Conservation (phyloP, 768 basidiomycete species). For the Cystobasidium tubakii region DNA sequence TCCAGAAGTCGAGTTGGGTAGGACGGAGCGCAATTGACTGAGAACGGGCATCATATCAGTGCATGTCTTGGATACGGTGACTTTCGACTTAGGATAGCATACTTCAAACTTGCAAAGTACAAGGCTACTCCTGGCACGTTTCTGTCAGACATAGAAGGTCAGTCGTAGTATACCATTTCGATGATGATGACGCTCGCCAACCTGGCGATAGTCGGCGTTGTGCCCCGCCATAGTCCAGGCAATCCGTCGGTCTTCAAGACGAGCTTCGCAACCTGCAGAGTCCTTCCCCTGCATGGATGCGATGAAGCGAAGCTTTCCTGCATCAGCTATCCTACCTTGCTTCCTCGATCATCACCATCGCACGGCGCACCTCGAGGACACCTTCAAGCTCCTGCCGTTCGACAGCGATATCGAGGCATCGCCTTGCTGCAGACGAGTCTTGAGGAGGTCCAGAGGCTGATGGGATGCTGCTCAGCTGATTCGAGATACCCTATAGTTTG, state of each 20-base stretch:
- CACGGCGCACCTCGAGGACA: not conserved
- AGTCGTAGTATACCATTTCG: no score
- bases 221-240: slow-evolving; percentile 24
- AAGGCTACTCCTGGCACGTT: slow-evolving; percentile 32
- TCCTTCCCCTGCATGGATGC: slow-evolving; percentile 1
- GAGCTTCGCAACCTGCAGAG: not conserved
- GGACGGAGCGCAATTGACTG: slow-evolving; percentile 24
- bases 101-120: slow-evolving; percentile 33
- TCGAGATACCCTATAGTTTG: no score
- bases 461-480: not conserved
- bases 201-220: slow-evolving; percentile 33
- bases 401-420: not conserved
- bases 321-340: not conserved
- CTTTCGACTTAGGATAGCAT: not conserved
- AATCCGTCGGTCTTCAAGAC: slow-evolving; percentile 18
- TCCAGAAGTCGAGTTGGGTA: slow-evolving; percentile 12
- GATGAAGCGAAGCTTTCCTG: not conserved
- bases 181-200: no score
- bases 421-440: slow-evolving; percentile 31
- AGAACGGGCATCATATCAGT: not conserved
- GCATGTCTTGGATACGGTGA: not conserved
- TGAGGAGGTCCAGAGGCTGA: slow-evolving; percentile 33
- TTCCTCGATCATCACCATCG: not conserved
- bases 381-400: not conserved
- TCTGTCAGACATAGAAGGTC: not conserved